Percentiles rank a stretch among this genome's conserved stretches.
phyloP scores from a whole-genome alignment of 2,329 filamentous ascomycete genomes.

The Neopestalotiopsis clavispora region DNA sequence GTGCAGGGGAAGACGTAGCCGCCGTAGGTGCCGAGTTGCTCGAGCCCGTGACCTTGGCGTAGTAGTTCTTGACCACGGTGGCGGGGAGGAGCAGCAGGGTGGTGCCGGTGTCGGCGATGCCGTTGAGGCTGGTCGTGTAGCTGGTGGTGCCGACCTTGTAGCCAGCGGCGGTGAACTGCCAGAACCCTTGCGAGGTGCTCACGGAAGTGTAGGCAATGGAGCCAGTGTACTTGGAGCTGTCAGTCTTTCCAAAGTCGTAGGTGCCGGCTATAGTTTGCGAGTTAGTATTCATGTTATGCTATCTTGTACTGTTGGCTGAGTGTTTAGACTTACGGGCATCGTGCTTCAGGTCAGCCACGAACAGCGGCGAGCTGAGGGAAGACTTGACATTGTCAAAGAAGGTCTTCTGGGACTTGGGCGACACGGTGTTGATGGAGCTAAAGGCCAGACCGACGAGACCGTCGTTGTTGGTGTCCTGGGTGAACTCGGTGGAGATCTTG shows the following conservation, averaged over 20 bases:
- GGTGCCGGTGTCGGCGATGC: constrained; percentile 33
- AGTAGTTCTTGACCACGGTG: constrained; percentile 30
- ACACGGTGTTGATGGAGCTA: constrained; percentile 24
- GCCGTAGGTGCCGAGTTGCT: constrained; percentile 27
- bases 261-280: constrained; percentile 31
- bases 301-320: not conserved
- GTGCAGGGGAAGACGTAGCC: constrained; percentile 49
- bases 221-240: constrained; percentile 60
- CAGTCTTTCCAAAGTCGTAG: constrained; percentile 53
- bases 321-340: constrained; percentile 3
- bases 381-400: constrained; percentile 25
- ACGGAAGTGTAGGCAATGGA: constrained; percentile 61
- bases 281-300: not conserved
- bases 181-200: constrained; percentile 63
- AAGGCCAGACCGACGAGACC: constrained; percentile 29
- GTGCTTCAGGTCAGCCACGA: constrained; percentile 27
- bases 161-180: constrained; percentile 55
- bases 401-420: constrained; percentile 19
- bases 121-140: constrained; percentile 24
- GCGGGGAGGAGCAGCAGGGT: constrained; percentile 32
- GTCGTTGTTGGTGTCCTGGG: constrained; percentile 22
- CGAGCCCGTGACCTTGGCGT: constrained; percentile 28
- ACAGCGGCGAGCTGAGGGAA: constrained; percentile 25
- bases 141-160: constrained; percentile 25
- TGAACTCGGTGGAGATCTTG: constrained; percentile 25